Base-by-base conservation (phyloP, 768 basidiomycete species). In the Kwoniella newhampshirensis region DNA sequence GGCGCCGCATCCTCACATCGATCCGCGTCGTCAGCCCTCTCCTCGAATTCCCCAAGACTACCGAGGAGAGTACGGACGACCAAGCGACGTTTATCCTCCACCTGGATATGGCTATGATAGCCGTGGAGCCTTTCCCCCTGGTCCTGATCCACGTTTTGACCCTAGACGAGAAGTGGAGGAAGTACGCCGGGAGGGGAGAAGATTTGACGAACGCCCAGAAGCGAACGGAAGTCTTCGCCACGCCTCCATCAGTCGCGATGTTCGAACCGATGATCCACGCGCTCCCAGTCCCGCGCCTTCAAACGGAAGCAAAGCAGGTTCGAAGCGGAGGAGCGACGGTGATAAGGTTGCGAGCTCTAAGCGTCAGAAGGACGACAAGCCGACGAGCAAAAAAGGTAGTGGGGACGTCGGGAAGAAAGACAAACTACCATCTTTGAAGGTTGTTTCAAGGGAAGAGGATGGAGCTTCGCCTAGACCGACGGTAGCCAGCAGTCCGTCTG, bases 1-100 rank as follows among this genome's bases (percentile, higher is more conserved):
- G 82, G 84, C 42, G 77, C 83, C 35, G 30, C 82, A 84, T 27
- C 85, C 86, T 9, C n/a, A 44, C n/a, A 21, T 46, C 4, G 64
- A 59, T 40, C 51, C 54, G 12, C 45, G 55, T 21, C 51, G 56
- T 25, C 62, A 60, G 39, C 60, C 63, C 4, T 64, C 64, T 3
- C 66, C 66, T 40, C 50, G 61, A 21, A 32, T 57, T n/a, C 57
- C 57, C 4, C 51, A 47, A 8, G 58, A 57, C 26, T 51, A 43
- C 43, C 47, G 63, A 9, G 51, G 55, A n/a, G 51, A 58, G 0
- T 51, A 32, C 20, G 28, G 47, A 12, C 26, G 62, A 45, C 57
- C 51, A 7, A 47, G 30, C 21, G 49, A 53, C 15, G 21, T 23
- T 7, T 39, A 40, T 20, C 39, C 25, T 49, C 59, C 60, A n/a